Conservation (phyloP, 805 yeast species). For the Candida manassasensis region DNA sequence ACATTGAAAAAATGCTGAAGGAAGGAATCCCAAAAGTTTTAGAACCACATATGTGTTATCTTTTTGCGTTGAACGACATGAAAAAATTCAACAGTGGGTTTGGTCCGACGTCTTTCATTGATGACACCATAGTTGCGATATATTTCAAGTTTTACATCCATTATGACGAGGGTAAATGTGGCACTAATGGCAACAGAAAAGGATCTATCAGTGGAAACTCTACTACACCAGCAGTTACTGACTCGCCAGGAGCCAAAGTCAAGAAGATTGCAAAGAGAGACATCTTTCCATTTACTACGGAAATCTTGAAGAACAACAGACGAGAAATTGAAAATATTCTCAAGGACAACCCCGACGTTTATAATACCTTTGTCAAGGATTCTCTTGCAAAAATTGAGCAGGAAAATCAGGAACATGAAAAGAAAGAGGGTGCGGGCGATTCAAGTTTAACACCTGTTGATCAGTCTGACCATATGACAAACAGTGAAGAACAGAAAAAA, state of each 20-base stretch:
- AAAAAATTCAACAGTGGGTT: conserved; percentile 74
- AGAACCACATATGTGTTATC: conserved; percentile 36
- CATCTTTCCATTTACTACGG: conserved; percentile 36
- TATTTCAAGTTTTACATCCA: conserved; percentile 46
- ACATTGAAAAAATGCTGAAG: conserved; percentile 22
- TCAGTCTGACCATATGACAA: too few species aligned
- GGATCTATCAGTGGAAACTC: background rate
- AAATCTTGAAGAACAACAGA: conserved; percentile 25
- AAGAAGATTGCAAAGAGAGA: conserved; percentile 40
- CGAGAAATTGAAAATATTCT: conserved; percentile 26
- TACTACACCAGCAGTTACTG: conserved; percentile 8
- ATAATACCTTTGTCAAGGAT: conserved; percentile 20
- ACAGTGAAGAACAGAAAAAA: background rate
- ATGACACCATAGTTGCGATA: conserved; percentile 63
- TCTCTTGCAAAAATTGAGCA: background rate
- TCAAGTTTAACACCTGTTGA: too few species aligned
- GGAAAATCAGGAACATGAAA: background rate
- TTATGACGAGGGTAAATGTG: conserved; percentile 11
- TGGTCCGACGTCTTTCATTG: conserved; percentile 71
- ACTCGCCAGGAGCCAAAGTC: conserved; percentile 26
- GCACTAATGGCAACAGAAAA: background rate
- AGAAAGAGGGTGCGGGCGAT: background rate
- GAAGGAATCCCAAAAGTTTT: conserved; percentile 34
- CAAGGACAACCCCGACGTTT: conserved; percentile 27
- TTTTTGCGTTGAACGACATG: conserved; percentile 54